Evolutionary conservation across 768 basidiomycete species (phyloP).

Genomic region (Boletus sensibilis): DNA sequence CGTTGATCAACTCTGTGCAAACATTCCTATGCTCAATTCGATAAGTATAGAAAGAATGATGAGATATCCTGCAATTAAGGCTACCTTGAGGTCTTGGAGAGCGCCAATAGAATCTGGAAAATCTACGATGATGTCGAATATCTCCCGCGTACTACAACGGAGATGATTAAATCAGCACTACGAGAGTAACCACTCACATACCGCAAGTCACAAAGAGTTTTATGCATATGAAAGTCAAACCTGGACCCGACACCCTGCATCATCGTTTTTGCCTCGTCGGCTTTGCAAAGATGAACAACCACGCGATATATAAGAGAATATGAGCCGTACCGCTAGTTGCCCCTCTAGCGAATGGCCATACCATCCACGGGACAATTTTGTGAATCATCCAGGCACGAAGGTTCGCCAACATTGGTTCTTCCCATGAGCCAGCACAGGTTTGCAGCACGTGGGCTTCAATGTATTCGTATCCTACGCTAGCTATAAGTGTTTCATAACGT

Average conservation of each 20-base stretch:
- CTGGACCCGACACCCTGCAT: slow-evolving; percentile 75
- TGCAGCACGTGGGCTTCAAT: slow-evolving; percentile 73
- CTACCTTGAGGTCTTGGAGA: slow-evolving; percentile 80
- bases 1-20: slow-evolving; percentile 80
- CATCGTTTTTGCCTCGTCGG: slow-evolving; percentile 69
- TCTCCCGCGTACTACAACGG: slow-evolving; percentile 62
- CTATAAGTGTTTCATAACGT: slow-evolving; percentile 80
- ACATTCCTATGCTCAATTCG: slow-evolving; percentile 54
- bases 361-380: slow-evolving; percentile 83
- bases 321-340: slow-evolving; percentile 50
- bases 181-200: slow-evolving; percentile 34
- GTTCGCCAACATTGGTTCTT: slow-evolving; percentile 55
- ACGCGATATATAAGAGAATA: slow-evolving; percentile 3
- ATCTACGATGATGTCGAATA: slow-evolving; percentile 96
- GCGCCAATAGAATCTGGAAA: slow-evolving; percentile 87
- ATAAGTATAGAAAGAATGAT: background rate
- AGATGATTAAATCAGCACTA: background rate
- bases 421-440: slow-evolving; percentile 71
- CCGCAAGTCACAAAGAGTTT: slow-evolving; percentile 86
- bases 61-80: background rate
- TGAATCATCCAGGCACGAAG: slow-evolving; percentile 76
- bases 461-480: slow-evolving; percentile 80
- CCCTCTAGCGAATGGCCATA: slow-evolving; percentile 71
- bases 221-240: slow-evolving; percentile 92
- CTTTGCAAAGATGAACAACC: slow-evolving; percentile 34